These are phyloP conservation scores for Monosporascus sp. DNA, from an alignment of 2,329 filamentous ascomycete species.

Conservation along the genomic window DNA sequence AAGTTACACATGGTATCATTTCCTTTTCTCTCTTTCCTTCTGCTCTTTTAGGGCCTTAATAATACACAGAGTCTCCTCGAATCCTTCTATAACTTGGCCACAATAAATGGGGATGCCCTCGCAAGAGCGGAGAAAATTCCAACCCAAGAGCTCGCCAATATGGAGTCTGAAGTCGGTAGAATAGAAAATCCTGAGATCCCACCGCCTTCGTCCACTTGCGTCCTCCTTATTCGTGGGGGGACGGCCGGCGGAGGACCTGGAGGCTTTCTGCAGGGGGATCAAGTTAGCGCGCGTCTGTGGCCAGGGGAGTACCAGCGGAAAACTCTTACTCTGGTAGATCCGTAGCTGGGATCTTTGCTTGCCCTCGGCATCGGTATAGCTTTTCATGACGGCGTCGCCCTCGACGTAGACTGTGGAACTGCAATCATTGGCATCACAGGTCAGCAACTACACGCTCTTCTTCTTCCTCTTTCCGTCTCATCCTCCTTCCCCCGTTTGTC, in stretches of 20 bases:
- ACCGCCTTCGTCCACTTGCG: too few species aligned
- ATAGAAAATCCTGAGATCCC: too few species aligned
- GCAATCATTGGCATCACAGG: slow-evolving; percentile 2
- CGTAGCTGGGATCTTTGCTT: slow-evolving; percentile 59
- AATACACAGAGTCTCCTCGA: too few species aligned
- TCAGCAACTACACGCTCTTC: slow-evolving; percentile 4
- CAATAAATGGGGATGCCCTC: too few species aligned
- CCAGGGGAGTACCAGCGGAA: not conserved
- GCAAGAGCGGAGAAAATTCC: too few species aligned
- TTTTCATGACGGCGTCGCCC: slow-evolving; percentile 67
- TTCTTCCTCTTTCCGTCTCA: not conserved
- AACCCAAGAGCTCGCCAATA: too few species aligned
- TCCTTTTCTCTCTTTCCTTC: too few species aligned
- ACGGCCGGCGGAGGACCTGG: slow-evolving; percentile 38
- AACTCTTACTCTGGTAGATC: slow-evolving; percentile 70
- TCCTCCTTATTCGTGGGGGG: slow-evolving; percentile 4
- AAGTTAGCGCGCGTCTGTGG: not conserved
- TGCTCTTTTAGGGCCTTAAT: too few species aligned
- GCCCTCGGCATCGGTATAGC: slow-evolving; percentile 66
- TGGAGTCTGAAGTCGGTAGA: too few species aligned
- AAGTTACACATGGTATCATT: too few species aligned
- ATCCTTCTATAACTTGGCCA: too few species aligned
- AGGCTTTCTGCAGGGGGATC: slow-evolving; percentile 34
- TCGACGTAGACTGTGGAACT: slow-evolving; percentile 80
- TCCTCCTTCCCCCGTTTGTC: not conserved